Evolutionary conservation across 2,329 filamentous ascomycete species (phyloP).

Genomic region (Fusarium nisikadoi): DNA sequence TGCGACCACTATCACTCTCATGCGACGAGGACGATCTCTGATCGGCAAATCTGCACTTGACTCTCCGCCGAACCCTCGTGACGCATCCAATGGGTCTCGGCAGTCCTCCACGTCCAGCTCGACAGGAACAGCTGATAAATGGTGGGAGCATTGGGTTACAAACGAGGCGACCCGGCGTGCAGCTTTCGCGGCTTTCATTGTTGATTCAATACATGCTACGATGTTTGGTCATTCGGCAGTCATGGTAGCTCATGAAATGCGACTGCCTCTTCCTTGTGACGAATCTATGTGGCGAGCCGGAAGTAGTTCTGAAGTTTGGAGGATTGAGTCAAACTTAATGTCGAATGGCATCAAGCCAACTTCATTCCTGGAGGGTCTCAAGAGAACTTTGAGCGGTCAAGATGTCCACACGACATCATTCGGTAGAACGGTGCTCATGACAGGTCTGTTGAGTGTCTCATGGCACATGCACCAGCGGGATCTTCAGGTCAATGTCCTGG

Average conservation of each 20-base stretch:
- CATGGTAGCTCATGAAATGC: slow-evolving; percentile 97
- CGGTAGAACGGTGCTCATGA: slow-evolving; percentile 92
- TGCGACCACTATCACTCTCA: slow-evolving; percentile 92
- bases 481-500: slow-evolving; percentile 88
- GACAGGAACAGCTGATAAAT: slow-evolving; percentile 81
- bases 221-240: slow-evolving; percentile 98
- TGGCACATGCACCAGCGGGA: slow-evolving; percentile 99
- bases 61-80: slow-evolving; percentile 79
- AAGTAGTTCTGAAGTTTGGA: slow-evolving; percentile 85
- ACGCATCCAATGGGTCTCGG: slow-evolving; percentile 65
- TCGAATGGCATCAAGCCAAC: slow-evolving; percentile 85
- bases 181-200: slow-evolving; percentile 92
- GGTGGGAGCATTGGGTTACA: slow-evolving; percentile 96
- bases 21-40: slow-evolving; percentile 91
- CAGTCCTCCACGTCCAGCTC: slow-evolving; percentile 70
- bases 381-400: slow-evolving; percentile 86
- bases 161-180: slow-evolving; percentile 90
- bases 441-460: slow-evolving; percentile 89
- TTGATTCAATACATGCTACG: slow-evolving; percentile 95
- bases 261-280: slow-evolving; percentile 89
- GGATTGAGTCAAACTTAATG: slow-evolving; percentile 82
- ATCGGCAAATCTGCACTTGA: slow-evolving; percentile 88
- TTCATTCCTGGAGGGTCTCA: slow-evolving; percentile 90
- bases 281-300: slow-evolving; percentile 92
- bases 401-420: slow-evolving; percentile 92